Evolutionary conservation across 2,329 filamentous ascomycete species (phyloP).

Genomic region (Dothistroma pini): DNA sequence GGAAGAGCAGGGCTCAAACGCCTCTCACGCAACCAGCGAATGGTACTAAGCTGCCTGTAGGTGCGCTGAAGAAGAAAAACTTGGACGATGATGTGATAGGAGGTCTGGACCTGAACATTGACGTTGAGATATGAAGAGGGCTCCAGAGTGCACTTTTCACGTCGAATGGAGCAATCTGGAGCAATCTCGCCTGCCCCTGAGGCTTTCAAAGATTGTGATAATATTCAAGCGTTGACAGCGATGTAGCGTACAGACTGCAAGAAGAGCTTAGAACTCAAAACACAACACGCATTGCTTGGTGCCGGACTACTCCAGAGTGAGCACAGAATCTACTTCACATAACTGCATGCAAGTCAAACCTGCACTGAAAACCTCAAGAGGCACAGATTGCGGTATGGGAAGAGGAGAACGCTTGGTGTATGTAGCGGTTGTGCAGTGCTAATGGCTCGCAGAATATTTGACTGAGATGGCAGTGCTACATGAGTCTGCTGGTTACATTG

Average conservation of each 20-base stretch:
- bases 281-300: too few species aligned
- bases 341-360: too few species aligned
- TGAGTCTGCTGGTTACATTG: too few species aligned
- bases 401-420: too few species aligned
- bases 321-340: too few species aligned
- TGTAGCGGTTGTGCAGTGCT: too few species aligned
- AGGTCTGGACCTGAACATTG: constrained; percentile 82
- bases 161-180: too few species aligned
- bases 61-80: constrained; percentile 56
- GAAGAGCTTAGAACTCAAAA: not conserved
- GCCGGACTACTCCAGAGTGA: too few species aligned
- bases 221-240: not conserved
- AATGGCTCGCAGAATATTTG: too few species aligned
- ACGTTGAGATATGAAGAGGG: constrained; percentile 68
- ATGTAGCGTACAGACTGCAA: not conserved
- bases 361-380: too few species aligned
- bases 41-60: constrained; percentile 52
- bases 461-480: too few species aligned
- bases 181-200: not conserved
- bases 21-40: constrained; percentile 28
- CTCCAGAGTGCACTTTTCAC: not conserved
- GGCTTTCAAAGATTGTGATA: not conserved
- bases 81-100: constrained; percentile 93
- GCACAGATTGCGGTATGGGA: too few species aligned
- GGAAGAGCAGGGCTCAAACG: constrained; percentile 36